Evolutionary conservation across 495 filamentous ascomycete species (phyloP).

Genomic region (Niebla homalea): DNA sequence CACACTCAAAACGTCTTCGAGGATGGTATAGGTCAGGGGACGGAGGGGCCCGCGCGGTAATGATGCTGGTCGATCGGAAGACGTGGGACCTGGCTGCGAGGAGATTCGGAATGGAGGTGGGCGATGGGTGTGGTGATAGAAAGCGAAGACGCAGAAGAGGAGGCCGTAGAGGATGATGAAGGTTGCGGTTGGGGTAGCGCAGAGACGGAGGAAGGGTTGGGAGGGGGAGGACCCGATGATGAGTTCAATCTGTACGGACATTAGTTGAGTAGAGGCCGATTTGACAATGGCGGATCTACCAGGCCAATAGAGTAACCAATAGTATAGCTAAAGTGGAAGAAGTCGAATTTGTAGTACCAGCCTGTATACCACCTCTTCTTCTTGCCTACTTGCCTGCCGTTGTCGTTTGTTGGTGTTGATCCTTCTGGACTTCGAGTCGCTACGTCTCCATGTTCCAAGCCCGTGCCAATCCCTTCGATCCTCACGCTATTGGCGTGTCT

Average conservation of each 20-base stretch:
- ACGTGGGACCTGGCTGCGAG: conserved; percentile 53
- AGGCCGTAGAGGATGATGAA: conserved; percentile 47
- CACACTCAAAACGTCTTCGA: conserved; percentile 71
- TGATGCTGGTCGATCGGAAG: conserved; percentile 9
- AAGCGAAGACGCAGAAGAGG: conserved; percentile 38
- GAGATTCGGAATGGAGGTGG: conserved; percentile 58
- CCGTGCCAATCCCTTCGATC: too few species aligned
- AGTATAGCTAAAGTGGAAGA: conserved; percentile 50
- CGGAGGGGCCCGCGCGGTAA: conserved; percentile 24
- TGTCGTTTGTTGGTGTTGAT: too few species aligned
- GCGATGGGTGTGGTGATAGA: conserved; percentile 28
- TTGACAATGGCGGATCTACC: conserved; percentile 11
- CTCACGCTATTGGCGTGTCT: too few species aligned
- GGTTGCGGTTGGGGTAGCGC: conserved; percentile 46
- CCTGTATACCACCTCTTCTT: neutral
- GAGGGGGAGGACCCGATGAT: conserved; percentile 30
- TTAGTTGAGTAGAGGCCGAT: neutral
- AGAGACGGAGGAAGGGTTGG: conserved; percentile 37
- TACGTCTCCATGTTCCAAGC: too few species aligned
- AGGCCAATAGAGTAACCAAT: conserved; percentile 33
- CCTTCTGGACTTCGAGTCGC: too few species aligned
- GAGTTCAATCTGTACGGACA: conserved; percentile 28
- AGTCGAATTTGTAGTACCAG: conserved; percentile 35
- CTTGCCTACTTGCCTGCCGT: neutral
- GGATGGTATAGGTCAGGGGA: conserved; percentile 58